phyloP scores from a whole-genome alignment of 805 yeast species.

The Starmerella sirachaensis region DNA sequence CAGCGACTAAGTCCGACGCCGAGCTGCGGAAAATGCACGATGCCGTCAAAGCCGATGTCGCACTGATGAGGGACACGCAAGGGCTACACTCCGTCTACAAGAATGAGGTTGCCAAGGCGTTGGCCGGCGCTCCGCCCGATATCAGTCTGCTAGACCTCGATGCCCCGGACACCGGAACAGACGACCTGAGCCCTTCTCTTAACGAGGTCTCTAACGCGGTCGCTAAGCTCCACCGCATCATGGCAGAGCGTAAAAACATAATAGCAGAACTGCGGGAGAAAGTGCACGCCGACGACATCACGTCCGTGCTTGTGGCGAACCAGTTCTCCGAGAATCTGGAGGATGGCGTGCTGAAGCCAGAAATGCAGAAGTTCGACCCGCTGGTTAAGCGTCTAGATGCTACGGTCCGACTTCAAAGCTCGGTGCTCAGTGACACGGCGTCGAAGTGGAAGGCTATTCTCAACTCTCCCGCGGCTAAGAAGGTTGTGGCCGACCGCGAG shows the following conservation, averaged over 20 bases:
- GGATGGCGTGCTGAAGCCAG: conserved; percentile 48
- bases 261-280: conserved; percentile 54
- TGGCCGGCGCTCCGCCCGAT: background rate
- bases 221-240: conserved; percentile 49
- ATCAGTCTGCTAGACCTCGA: conserved; percentile 13
- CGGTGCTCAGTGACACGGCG: conserved; percentile 37
- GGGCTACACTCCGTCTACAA: conserved; percentile 8
- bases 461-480: conserved; percentile 36
- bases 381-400: conserved; percentile 54
- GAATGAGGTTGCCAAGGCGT: conserved; percentile 2
- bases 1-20: conserved; percentile 38
- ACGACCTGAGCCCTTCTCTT: conserved; percentile 25
- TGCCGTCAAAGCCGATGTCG: conserved; percentile 34
- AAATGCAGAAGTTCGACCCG: conserved; percentile 63
- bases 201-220: conserved; percentile 43
- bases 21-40: conserved; percentile 45
- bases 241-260: conserved; percentile 49
- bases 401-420: conserved; percentile 53
- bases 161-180: background rate
- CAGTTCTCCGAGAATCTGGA: conserved; percentile 41
- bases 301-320: conserved; percentile 58
- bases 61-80: conserved; percentile 38
- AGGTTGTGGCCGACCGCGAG: conserved; percentile 29
- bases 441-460: conserved; percentile 37
- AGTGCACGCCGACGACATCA: conserved; percentile 70